Evolutionary conservation across 352 stramenopile genomes (phyloP).

Genomic region (Globisporangium rhizosaccharum): DNA sequence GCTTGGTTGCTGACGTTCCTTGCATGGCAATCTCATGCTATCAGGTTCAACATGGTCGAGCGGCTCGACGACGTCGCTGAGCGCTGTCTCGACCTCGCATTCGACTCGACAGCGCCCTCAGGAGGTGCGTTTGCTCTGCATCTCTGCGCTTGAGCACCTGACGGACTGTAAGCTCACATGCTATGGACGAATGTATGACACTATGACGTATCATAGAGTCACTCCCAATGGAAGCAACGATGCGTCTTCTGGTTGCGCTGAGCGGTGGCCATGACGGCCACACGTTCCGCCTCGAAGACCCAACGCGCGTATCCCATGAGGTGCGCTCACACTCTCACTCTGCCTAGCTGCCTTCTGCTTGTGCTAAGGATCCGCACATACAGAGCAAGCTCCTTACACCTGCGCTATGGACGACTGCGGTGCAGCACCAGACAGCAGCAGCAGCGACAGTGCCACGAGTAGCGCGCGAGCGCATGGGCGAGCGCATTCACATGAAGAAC

Average conservation of each 20-base stretch:
- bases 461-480: slow-evolving; percentile 29
- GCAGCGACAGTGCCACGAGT: neutral
- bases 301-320: slow-evolving; percentile 21
- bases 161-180: neutral
- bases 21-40: neutral
- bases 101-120: slow-evolving; percentile 8
- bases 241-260: slow-evolving; percentile 56
- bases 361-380: neutral
- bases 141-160: neutral
- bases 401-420: no score
- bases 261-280: slow-evolving; percentile 43
- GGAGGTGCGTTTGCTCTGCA: slow-evolving; percentile 7
- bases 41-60: slow-evolving; percentile 26
- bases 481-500: slow-evolving; percentile 51
- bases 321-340: slow-evolving; percentile 7
- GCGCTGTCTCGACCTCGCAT: slow-evolving; percentile 18
- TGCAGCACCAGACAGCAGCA: no score
- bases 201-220: slow-evolving; percentile 10
- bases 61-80: slow-evolving; percentile 33
- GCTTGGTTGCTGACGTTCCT: neutral
- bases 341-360: slow-evolving; percentile 1
- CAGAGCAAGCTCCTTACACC: neutral
- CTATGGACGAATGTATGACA: neutral
- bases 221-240: slow-evolving; percentile 19
- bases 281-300: slow-evolving; percentile 58